Evolutionary conservation across 345 rosid genomes (phyloP), one percentile per base, ranked within the genome.

Genomic region (Salix suchowensis): DNA sequence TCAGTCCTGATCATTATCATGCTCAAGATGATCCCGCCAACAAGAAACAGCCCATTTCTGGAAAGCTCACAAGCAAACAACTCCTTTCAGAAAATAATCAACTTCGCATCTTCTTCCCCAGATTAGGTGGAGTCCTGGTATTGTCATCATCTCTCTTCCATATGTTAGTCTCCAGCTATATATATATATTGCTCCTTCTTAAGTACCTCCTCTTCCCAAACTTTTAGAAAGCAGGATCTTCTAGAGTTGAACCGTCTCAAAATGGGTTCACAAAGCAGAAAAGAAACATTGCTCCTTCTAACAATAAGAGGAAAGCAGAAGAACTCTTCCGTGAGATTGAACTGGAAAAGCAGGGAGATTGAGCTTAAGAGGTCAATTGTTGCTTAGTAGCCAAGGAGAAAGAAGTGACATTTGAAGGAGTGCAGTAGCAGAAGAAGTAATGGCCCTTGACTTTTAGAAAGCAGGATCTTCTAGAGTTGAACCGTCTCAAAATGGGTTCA

Each of bases 41-140:
- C 58, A 75, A 80, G 77, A 58, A 42, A 2, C 39, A 64, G 21
- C 71, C 65, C 19, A 32, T 78, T 62, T 76, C 82, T 34, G 74
- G 74, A 2, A 77, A 83, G 30, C 61, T 74, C 62, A 9, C 13
- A 68, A 73, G 70, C 55, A 72, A 86, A 73, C 18, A 44, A 8
- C 68, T 71, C 30, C 48, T 65, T 48, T 46, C 78, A 0, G 82
- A 84, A 7, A 70, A 84, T 65, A 81, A 84, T 79, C 88, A 84
- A 54, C 86, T 96, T 6, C 80, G 81, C 40, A 34, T 96, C 66
- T 96, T 86, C 89, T 87, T 94, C 78, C 98, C 98, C 32, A 84
- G 82, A 77, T 85, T 90, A 44, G 76, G 98, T 90, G 74, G 48
- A 40, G 5, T 10, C 10, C 28, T 10, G 2, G 7, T 23, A 13